Conservation (phyloP, 371 early-diverging fungal genomes). For the Smittium mucronatum region DNA sequence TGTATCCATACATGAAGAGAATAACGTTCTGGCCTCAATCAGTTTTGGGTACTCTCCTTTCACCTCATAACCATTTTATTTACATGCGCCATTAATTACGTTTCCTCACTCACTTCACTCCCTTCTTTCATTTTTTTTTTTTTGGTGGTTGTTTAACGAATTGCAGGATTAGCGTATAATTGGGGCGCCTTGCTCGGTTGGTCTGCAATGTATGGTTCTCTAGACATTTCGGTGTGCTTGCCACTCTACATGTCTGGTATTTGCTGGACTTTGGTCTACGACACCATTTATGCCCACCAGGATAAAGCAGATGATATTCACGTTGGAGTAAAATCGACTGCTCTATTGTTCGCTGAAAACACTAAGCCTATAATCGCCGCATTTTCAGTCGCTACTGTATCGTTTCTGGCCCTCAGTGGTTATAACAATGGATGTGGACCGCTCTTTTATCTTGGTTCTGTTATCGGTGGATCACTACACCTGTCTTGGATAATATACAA, state of each 20-base stretch:
- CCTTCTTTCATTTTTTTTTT: slow-evolving; percentile 5
- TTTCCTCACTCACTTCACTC: no score
- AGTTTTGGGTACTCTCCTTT: slow-evolving; percentile 41
- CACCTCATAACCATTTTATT: no score
- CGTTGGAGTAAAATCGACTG: slow-evolving; percentile 86
- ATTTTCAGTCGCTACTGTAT: slow-evolving; percentile 57
- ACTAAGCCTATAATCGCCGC: slow-evolving; percentile 54
- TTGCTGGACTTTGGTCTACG: slow-evolving; percentile 90
- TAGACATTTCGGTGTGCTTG: slow-evolving; percentile 48
- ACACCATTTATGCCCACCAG: slow-evolving; percentile 90
- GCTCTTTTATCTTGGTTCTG: slow-evolving; percentile 51
- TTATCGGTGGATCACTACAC: slow-evolving; percentile 65
- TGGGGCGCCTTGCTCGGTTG: slow-evolving; percentile 92
- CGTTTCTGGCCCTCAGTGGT: slow-evolving; percentile 55
- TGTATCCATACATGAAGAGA: slow-evolving; percentile 93
- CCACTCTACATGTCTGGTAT: slow-evolving; percentile 81
- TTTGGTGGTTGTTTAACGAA: slow-evolving; percentile 28
- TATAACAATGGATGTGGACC: slow-evolving; percentile 64
- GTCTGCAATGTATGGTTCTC: slow-evolving; percentile 69
- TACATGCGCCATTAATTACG: no score
- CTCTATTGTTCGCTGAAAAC: slow-evolving; percentile 65
- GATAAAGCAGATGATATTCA: slow-evolving; percentile 79
- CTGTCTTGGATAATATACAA: slow-evolving; percentile 67
- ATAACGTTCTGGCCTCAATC: slow-evolving; percentile 90
- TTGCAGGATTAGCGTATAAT: slow-evolving; percentile 85